Base-by-base conservation (phyloP, 768 basidiomycete species). In the Obba rivulosa region DNA sequence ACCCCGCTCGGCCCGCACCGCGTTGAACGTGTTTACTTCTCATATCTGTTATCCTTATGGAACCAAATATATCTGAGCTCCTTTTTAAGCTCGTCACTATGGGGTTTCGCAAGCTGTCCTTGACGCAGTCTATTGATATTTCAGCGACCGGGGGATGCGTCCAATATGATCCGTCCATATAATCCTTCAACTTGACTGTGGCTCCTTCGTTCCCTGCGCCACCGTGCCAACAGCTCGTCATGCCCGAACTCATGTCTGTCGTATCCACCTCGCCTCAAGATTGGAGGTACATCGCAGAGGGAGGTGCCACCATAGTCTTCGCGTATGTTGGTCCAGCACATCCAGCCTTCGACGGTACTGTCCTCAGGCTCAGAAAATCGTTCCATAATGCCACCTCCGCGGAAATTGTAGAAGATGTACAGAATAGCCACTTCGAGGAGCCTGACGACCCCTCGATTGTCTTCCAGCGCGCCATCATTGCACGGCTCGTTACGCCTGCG, bases 201-300 rank as follows among this genome's bases (percentile, higher is more conserved):
- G n/a, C n/a, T n/a, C n/a, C n/a, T n/a, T n/a, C n/a, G n/a, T n/a
- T n/a, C n/a, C n/a, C n/a, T n/a, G n/a, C n/a, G n/a, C n/a, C n/a
- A n/a, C n/a, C n/a, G n/a, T n/a, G n/a, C n/a, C n/a, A n/a, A n/a
- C n/a, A 31, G 13, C 7, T 31, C 28, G 28, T 13, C 7, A 46
- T 43, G 40, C 13, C 38, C 21, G 35, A 31, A 46, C 3, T 37
- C 34, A 22, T 52, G 14, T 51, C 46, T 10, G 48, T 67, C 41
- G 43, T 55, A 14, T 45, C 64, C 41, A 73, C 58, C 24, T 59
- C 55, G n/a, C 72, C 71, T 1, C 47, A 42, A 10, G 70, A 88
- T 63, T 98, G 94, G 93, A 68, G 62, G 53, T 98, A 97, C 62
- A 69, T 92, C 18, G 84, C 91, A 0, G 95, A 97, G 70, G 95